Conservation (phyloP, 2,329 filamentous ascomycete species). For the Chrysosporium queenslandicum region DNA sequence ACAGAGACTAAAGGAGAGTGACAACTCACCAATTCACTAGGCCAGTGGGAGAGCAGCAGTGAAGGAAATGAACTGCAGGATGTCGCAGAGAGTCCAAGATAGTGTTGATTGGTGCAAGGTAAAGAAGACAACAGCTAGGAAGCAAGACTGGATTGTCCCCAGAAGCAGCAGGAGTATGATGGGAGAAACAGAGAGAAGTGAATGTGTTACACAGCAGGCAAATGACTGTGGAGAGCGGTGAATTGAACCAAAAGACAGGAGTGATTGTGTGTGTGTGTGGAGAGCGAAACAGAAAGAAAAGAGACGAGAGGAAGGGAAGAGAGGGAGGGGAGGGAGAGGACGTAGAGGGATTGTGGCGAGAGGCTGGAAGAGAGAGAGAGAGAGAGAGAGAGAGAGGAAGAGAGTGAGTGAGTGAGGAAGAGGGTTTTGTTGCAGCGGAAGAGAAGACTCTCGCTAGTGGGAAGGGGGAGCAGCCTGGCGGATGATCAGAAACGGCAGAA, state of each 20-base stretch:
- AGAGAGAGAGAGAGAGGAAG: neutral
- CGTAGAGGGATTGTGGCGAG: neutral
- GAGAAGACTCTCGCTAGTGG: neutral
- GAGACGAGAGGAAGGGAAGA: neutral
- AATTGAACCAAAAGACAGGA: neutral
- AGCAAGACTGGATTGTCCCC: constrained; percentile 1
- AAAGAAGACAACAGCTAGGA: neutral
- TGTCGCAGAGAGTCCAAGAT: neutral
- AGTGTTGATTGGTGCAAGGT: neutral
- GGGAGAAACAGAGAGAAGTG: constrained; percentile 14
- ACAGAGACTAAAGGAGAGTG: neutral
- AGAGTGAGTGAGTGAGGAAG: neutral
- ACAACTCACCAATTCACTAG: constrained; percentile 7
- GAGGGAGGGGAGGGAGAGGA: neutral
- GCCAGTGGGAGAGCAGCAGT: neutral
- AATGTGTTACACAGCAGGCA: constrained; percentile 11
- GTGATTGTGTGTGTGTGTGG: neutral
- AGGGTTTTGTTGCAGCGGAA: neutral
- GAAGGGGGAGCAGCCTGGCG: neutral
- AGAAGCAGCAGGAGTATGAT: neutral
- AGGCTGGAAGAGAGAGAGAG: neutral
- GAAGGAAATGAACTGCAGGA: neutral
- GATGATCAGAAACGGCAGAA: neutral
- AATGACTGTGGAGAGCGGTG: constrained; percentile 5
- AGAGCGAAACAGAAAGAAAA: no score